Percentiles rank a stretch among this genome's conserved stretches.
Conservation (phyloP, 495 filamentous ascomycete species). For the Penicillium chermesinum region DNA sequence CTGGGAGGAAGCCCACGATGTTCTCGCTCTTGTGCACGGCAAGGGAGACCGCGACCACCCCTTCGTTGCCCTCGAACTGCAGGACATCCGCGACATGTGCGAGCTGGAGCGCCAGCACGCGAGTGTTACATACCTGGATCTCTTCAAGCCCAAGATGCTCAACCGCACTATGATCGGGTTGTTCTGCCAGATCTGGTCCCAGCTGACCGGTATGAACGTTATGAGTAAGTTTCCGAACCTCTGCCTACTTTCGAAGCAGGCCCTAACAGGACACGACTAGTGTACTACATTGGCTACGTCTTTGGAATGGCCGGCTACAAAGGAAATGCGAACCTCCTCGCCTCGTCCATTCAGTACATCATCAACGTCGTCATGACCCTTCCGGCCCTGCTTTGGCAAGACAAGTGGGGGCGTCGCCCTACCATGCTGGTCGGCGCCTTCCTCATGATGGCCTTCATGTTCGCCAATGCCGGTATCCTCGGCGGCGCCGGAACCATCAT, state of each 20-base stretch:
- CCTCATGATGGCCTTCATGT: conserved; percentile 58
- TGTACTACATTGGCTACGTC: conserved; percentile 49
- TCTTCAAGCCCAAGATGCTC: conserved; percentile 60
- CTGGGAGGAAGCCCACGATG: conserved; percentile 62
- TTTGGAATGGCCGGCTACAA: conserved; percentile 59
- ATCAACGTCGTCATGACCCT: conserved; percentile 43
- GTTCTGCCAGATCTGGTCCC: conserved; percentile 71
- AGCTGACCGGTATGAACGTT: conserved; percentile 72
- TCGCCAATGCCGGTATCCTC: conserved; percentile 56
- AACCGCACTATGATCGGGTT: conserved; percentile 62
- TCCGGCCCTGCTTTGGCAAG: conserved; percentile 45
- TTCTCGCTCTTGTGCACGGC: conserved; percentile 63
- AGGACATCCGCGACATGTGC: conserved; percentile 57
- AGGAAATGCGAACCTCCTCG: conserved; percentile 42
- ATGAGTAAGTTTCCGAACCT: conserved; percentile 41
- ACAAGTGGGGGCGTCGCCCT: conserved; percentile 51
- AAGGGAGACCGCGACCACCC: conserved; percentile 57
- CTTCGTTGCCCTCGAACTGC: conserved; percentile 54
- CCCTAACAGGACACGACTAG: neutral
- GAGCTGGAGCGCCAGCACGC: conserved; percentile 54
- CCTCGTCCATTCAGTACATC: conserved; percentile 62
- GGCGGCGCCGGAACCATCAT: conserved; percentile 38
- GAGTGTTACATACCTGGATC: conserved; percentile 56
- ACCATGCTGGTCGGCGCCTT: conserved; percentile 55
- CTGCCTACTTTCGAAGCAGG: neutral